These are phyloP conservation scores for Aspergillus cavernicola DNA, from an alignment of 495 filamentous ascomycete genomes.

Conservation along the genomic window DNA sequence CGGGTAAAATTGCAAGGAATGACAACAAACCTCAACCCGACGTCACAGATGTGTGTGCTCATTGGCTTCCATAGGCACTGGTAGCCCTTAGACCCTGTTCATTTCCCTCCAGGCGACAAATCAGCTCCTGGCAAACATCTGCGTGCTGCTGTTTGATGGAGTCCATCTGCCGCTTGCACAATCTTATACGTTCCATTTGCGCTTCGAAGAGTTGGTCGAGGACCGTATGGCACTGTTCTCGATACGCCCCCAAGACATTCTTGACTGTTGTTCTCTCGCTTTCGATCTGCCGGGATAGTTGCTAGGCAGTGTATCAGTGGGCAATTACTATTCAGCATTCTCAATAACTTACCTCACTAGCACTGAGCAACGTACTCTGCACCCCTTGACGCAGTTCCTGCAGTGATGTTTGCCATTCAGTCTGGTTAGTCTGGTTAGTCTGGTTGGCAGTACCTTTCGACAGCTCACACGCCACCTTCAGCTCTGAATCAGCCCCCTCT, in stretches of 20 bases:
- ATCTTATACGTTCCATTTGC: slow-evolving; percentile 30
- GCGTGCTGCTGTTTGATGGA: slow-evolving; percentile 30
- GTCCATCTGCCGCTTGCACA: slow-evolving; percentile 32
- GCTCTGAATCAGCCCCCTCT: background rate
- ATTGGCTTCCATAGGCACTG: background rate
- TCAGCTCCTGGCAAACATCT: slow-evolving; percentile 31
- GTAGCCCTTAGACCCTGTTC: slow-evolving; percentile 17
- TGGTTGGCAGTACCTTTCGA: background rate
- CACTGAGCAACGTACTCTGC: slow-evolving; percentile 20
- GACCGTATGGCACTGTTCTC: slow-evolving; percentile 28
- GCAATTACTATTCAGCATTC: background rate
- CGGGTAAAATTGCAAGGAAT: background rate
- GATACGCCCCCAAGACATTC: slow-evolving; percentile 29
- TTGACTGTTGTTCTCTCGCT: slow-evolving; percentile 30
- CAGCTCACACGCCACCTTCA: background rate
- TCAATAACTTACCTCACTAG: slow-evolving; percentile 24
- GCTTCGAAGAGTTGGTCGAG: slow-evolving; percentile 32
- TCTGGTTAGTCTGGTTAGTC: slow-evolving; percentile 4
- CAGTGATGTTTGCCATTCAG: slow-evolving; percentile 23
- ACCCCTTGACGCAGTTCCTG: slow-evolving; percentile 22
- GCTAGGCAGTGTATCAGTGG: slow-evolving; percentile 17
- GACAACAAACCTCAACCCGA: background rate
- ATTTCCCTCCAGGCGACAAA: slow-evolving; percentile 28
- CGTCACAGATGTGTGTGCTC: background rate
- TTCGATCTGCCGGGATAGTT: slow-evolving; percentile 27